Evolutionary conservation across 306 rosid species (phyloP).

Genomic region (Vachellia pachyceras): DNA sequence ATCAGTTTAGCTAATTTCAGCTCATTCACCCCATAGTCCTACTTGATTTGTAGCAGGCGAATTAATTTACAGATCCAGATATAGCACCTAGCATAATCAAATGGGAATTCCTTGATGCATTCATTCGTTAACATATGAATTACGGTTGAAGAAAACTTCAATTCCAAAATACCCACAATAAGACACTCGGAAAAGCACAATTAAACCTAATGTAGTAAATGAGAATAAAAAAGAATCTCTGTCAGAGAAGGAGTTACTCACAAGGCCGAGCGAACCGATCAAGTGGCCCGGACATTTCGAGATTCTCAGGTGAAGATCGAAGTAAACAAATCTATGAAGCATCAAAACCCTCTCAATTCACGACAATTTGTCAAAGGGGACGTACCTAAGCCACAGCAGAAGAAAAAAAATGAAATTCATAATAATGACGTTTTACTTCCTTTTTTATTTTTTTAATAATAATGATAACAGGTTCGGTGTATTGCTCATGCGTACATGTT

Average conservation of each 20-base stretch:
- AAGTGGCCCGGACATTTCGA: conserved; percentile 79
- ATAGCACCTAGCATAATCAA: conserved; percentile 2
- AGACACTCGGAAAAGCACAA: conserved; percentile 1
- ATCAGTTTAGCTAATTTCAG: conserved; percentile 30
- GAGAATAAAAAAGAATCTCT: background rate
- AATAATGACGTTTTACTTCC: background rate
- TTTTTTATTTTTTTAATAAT: background rate
- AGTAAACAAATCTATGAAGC: conserved; percentile 27
- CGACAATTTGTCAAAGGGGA: background rate
- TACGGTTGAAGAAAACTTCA: background rate
- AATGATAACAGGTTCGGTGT: background rate
- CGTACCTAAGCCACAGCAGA: background rate
- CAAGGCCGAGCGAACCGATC: conserved; percentile 91
- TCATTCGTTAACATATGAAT: background rate
- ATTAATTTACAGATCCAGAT: conserved; percentile 14
- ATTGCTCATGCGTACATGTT: background rate
- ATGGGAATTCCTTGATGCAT: background rate
- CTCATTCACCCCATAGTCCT: conserved; percentile 19
- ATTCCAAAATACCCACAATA: conserved; percentile 18
- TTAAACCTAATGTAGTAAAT: background rate
- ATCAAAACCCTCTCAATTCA: conserved; percentile 19
- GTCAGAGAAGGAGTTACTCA: conserved; percentile 43
- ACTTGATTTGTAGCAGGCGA: conserved; percentile 1
- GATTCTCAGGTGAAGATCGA: conserved; percentile 6
- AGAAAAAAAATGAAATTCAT: background rate